Conservation (phyloP, 2,329 filamentous ascomycete species). For the Tolypocladium paradoxum region DNA sequence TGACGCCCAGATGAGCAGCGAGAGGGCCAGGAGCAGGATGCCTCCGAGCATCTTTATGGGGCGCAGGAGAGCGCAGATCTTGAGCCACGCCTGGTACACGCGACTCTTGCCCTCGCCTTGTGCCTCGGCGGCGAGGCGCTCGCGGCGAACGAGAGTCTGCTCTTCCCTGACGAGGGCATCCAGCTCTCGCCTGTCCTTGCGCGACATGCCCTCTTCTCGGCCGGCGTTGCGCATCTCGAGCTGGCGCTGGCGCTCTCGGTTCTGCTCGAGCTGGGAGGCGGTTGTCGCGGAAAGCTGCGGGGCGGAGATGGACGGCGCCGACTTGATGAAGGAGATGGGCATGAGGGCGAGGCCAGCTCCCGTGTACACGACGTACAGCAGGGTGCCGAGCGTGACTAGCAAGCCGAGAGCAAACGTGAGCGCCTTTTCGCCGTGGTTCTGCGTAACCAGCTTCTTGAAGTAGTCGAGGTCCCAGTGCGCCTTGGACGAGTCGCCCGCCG, state of each 20-base stretch:
- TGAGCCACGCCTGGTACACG: slow-evolving; percentile 67
- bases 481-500: slow-evolving; percentile 55
- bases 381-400: slow-evolving; percentile 75
- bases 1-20: slow-evolving; percentile 70
- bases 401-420: slow-evolving; percentile 82
- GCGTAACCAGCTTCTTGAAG: slow-evolving; percentile 69
- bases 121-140: slow-evolving; percentile 75
- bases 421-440: slow-evolving; percentile 82
- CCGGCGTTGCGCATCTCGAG: slow-evolving; percentile 78
- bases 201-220: slow-evolving; percentile 60
- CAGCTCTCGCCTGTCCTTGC: slow-evolving; percentile 80
- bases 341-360: slow-evolving; percentile 79
- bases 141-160: slow-evolving; percentile 78
- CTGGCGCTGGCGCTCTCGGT: slow-evolving; percentile 84
- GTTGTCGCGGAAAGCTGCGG: slow-evolving; percentile 70
- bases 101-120: slow-evolving; percentile 66
- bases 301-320: slow-evolving; percentile 74
- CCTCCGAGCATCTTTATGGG: slow-evolving; percentile 84
- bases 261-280: slow-evolving; percentile 70
- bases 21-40: slow-evolving; percentile 61
- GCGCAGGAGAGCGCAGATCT: slow-evolving; percentile 69
- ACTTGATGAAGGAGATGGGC: slow-evolving; percentile 85
- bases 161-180: slow-evolving; percentile 84
- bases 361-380: slow-evolving; percentile 83
- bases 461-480: slow-evolving; percentile 76